Evolutionary conservation across 2,329 filamentous ascomycete species (phyloP), one percentile per base, ranked within the genome.

Genomic region (Pyrenophora teres): DNA sequence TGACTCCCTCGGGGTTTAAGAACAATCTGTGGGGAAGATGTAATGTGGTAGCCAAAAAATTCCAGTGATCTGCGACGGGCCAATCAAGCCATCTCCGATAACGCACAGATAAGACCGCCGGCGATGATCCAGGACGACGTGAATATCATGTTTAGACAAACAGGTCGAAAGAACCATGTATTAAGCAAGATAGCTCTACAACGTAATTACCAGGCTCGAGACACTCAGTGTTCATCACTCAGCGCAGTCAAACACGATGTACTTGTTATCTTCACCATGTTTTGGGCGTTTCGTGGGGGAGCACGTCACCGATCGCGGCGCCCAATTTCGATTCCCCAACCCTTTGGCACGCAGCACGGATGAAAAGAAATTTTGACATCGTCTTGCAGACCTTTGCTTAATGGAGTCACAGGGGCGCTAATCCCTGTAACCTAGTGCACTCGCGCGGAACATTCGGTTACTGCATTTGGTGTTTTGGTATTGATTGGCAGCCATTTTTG

Each of bases 81-180:
- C 64, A 65, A 63, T 63, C 52, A 62, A 31, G 49, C 57, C 57
- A 59, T 62, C 60, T 62, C 69, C 69, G 70, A 71, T 71, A 56
- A 53, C 59, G 45, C 56, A 50, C 59, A 59, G 63, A 69, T 68
- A 65, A 66, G 63, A 42, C 55, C 51, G 47, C 36, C 56, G 63
- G 58, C 62, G 60, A 52, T 56, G 42, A 40, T 33, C 23, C 21
- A 44, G 19, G 21, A 51, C 43, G 44, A 40, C 27, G 27, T 30
- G 27, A 9, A 10, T 12, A 30, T 30, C 6, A 30, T 25, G 27
- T 12, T 30, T 12, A 8, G 12, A 30, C 27, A 30, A 13, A 30
- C 7, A 3, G 27, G 3, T 12, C 4, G 4, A 30, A 10, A 30
- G 12, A 30, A 30, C 27, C 10, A 10, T 7, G 25, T 21, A 2